Percentiles rank a stretch among this genome's conserved stretches.
Evolutionary conservation across 2,329 filamentous ascomycete species (phyloP).

Genomic region (Teratosphaeria gauchensis): DNA sequence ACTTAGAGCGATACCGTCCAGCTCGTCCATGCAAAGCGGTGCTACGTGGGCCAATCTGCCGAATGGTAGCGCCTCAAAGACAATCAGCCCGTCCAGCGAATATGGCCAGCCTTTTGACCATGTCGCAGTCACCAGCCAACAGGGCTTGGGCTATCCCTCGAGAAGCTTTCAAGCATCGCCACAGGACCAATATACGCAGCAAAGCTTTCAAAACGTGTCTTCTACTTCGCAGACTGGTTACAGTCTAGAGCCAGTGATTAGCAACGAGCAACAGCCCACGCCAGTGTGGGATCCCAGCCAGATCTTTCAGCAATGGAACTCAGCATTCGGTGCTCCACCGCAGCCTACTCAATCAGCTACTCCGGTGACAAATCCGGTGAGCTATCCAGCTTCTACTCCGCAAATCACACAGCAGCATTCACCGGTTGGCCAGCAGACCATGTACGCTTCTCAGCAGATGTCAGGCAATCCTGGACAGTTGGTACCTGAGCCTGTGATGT

Average conservation of each 20-base stretch:
- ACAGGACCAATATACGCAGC: slow-evolving; percentile 11
- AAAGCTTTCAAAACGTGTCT: slow-evolving; percentile 13
- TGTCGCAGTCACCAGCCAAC: slow-evolving; percentile 7
- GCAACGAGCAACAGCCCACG: slow-evolving; percentile 19
- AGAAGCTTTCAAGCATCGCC: slow-evolving; percentile 12
- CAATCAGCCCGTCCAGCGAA: slow-evolving; percentile 14
- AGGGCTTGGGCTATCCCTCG: slow-evolving; percentile 9
- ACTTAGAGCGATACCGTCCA: slow-evolving; percentile 5
- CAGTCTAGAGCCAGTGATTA: slow-evolving; percentile 16
- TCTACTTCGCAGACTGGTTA: slow-evolving; percentile 15
- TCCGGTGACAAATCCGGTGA: slow-evolving; percentile 9
- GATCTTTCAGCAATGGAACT: slow-evolving; percentile 74
- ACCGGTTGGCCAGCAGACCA: slow-evolving; percentile 6
- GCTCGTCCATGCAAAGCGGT: slow-evolving; percentile 1
- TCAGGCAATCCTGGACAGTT: slow-evolving; percentile 8
- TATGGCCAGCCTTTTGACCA: slow-evolving; percentile 15
- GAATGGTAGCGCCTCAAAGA: slow-evolving; percentile 13
- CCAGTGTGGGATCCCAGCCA: slow-evolving; percentile 27
- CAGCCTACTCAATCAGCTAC: slow-evolving; percentile 32
- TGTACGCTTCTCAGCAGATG: slow-evolving; percentile 15
- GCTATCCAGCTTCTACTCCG: slow-evolving; percentile 11
- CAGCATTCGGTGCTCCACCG: slow-evolving; percentile 60
- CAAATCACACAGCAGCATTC: slow-evolving; percentile 29
- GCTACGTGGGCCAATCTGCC: slow-evolving; percentile 13
- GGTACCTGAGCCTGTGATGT: slow-evolving; percentile 6